Conservation (phyloP, 2,329 filamentous ascomycete species). For the Sporothrix luriei region DNA sequence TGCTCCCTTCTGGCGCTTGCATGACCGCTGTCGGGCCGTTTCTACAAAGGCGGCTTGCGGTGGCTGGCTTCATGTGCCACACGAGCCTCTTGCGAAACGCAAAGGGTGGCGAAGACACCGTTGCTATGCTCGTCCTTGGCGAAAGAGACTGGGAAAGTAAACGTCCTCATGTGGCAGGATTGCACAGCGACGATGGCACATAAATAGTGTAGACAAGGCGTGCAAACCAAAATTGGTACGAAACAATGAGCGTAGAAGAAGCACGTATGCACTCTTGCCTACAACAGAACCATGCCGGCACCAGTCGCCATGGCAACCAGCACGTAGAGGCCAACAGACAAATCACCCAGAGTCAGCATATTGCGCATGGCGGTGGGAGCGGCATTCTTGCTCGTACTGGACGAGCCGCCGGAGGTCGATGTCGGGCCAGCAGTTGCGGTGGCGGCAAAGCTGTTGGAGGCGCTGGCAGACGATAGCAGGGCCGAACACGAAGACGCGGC, state of each 20-base stretch:
- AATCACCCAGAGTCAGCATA: slow-evolving; percentile 51
- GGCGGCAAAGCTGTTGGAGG: slow-evolving; percentile 53
- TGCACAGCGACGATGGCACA: background rate
- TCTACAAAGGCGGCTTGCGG: background rate
- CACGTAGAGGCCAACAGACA: slow-evolving; percentile 55
- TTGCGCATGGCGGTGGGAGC: slow-evolving; percentile 45
- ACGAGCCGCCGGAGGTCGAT: slow-evolving; percentile 40
- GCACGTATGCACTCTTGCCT: slow-evolving; percentile 39
- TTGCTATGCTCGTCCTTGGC: background rate
- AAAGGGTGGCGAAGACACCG: background rate
- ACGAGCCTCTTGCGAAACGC: background rate
- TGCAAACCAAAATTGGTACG: background rate
- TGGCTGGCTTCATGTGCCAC: background rate
- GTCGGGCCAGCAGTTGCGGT: slow-evolving; percentile 53
- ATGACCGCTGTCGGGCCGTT: background rate
- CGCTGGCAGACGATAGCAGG: slow-evolving; percentile 65
- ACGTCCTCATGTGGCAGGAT: background rate
- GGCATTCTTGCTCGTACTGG: slow-evolving; percentile 44
- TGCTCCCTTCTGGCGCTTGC: background rate
- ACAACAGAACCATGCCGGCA: slow-evolving; percentile 58
- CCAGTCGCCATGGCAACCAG: slow-evolving; percentile 56
- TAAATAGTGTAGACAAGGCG: too few species aligned
- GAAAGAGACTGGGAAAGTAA: background rate
- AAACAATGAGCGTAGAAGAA: background rate
- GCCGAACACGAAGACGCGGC: slow-evolving; percentile 58